Conservation (phyloP, 306 rosid genomes). For the Cicer judaicum region DNA sequence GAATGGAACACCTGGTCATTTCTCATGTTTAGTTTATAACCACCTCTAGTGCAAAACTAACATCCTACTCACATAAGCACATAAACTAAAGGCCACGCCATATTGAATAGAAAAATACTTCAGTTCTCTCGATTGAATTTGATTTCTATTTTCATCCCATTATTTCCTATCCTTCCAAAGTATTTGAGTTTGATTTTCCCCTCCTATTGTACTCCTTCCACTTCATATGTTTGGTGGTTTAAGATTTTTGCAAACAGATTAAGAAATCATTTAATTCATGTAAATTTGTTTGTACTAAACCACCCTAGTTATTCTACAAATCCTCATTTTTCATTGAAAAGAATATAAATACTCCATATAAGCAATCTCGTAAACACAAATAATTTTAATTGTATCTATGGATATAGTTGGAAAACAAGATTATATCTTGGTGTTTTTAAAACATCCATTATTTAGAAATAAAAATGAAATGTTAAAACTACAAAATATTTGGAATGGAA, state of each 20-base stretch:
- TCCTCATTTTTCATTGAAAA: background rate
- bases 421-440: background rate
- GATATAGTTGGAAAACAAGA: background rate
- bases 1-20: background rate
- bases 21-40: conserved; percentile 14
- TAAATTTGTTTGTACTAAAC: background rate
- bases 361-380: background rate
- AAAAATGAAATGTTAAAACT: background rate
- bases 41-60: conserved; percentile 10
- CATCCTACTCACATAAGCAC: conserved; percentile 16
- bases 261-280: background rate
- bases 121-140: background rate
- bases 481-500: background rate
- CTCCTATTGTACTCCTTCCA: background rate
- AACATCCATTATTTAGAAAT: background rate
- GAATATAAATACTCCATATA: background rate
- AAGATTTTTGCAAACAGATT: background rate
- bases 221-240: background rate
- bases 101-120: background rate
- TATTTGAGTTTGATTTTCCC: conserved; percentile 3
- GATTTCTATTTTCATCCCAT: background rate
- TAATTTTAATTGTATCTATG: background rate
- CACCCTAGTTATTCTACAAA: background rate
- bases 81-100: conserved; percentile 10
- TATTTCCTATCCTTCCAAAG: conserved; percentile 1